Evolutionary conservation across 1,284 basidiomycete species (phyloP).

Genomic region (Marasmius fiardii): DNA sequence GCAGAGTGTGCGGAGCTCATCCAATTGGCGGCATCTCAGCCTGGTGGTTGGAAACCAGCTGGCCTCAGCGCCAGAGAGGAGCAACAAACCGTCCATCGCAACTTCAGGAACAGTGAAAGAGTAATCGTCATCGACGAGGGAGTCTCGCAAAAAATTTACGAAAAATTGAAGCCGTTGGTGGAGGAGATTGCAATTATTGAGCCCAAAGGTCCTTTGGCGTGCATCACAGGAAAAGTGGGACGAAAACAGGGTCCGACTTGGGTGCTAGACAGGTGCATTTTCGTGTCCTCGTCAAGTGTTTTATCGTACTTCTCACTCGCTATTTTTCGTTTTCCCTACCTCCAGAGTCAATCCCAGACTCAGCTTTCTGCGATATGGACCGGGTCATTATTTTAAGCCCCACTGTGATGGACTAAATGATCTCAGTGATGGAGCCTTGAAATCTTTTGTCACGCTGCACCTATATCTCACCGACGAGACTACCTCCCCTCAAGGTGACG

Average conservation of each 20-base stretch:
- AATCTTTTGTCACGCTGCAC: constrained; percentile 37
- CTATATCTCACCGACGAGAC: constrained; percentile 32
- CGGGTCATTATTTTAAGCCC: constrained; percentile 37
- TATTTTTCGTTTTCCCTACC: background rate
- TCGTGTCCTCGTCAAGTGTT: background rate
- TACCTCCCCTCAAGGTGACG: constrained; percentile 7
- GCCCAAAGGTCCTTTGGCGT: constrained; percentile 25
- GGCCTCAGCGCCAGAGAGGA: constrained; percentile 21
- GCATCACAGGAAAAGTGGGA: constrained; percentile 28
- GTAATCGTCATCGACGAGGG: constrained; percentile 25
- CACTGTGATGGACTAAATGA: constrained; percentile 36
- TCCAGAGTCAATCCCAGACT: constrained; percentile 31
- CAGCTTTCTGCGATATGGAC: constrained; percentile 37
- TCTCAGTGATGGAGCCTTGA: constrained; percentile 21
- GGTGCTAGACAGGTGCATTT: constrained; percentile 29
- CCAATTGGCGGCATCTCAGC: constrained; percentile 19
- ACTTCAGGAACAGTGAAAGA: constrained; percentile 35
- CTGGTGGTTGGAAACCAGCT: constrained; percentile 29
- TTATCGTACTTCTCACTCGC: background rate
- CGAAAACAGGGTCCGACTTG: constrained; percentile 31
- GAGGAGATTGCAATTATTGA: constrained; percentile 24
- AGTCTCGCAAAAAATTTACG: constrained; percentile 25
- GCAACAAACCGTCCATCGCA: constrained; percentile 25
- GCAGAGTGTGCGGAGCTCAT: constrained; percentile 30
- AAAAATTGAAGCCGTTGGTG: constrained; percentile 27